phyloP scores from a whole-genome alignment of 768 basidiomycete genomes.

The Trichaptum fuscoviolaceum region DNA sequence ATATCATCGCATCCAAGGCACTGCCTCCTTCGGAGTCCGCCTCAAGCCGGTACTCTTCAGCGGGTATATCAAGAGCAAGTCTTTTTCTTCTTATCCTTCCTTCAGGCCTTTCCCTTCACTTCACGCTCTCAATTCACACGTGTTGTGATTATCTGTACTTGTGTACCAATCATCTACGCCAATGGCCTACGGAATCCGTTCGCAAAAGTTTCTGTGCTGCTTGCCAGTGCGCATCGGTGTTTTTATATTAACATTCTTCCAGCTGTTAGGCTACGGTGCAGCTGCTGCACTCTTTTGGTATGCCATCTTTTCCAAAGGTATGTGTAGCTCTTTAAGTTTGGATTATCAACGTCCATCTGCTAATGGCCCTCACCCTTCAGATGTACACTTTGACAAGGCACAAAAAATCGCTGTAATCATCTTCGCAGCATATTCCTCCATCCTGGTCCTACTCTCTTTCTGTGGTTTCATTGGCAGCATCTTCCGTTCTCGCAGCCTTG shows the following conservation, averaged over 20 bases:
- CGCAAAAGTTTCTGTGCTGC: neutral
- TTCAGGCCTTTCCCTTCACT: neutral
- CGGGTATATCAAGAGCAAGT: neutral
- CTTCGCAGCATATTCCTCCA: neutral
- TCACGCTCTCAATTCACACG: neutral
- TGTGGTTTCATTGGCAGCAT: neutral
- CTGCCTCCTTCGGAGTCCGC: too few species aligned
- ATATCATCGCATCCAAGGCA: neutral
- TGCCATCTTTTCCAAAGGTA: neutral
- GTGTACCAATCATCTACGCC: neutral
- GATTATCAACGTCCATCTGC: neutral
- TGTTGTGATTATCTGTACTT: neutral
- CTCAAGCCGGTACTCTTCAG: neutral
- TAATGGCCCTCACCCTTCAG: neutral
- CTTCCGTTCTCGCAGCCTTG: neutral
- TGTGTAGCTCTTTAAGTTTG: neutral
- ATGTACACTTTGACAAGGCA: neutral
- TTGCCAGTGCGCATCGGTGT: conserved; percentile 3
- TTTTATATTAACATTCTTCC: neutral
- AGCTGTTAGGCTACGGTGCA: neutral
- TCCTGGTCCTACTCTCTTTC: neutral
- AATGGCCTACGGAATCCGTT: conserved; percentile 2
- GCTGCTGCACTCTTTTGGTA: neutral
- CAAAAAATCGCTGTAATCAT: conserved; percentile 2
- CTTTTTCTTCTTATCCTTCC: neutral